A percentile compares a stretch with the other conserved stretches of the same genome.
These are phyloP conservation scores for Blastocladiella emersonii DNA, from an alignment of 371 early-diverging fungal species.

Conservation along the genomic window DNA sequence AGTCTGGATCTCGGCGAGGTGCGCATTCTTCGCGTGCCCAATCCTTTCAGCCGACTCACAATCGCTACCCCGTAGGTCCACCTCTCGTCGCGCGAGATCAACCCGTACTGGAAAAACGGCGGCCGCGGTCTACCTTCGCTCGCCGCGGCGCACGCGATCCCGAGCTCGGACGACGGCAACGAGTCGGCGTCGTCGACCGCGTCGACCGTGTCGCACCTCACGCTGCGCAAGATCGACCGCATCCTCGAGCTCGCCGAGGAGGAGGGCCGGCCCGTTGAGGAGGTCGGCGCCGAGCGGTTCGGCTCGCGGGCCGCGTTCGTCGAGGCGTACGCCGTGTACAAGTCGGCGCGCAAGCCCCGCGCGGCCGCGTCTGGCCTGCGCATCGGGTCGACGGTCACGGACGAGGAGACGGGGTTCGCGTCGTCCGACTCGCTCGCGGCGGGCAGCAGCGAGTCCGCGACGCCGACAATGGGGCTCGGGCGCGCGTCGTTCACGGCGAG, in stretches of 20 bases:
- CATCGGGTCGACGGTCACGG: neutral
- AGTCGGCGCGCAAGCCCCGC: neutral
- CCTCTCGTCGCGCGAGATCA: constrained; percentile 3
- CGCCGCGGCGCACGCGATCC: neutral
- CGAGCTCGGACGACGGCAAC: neutral
- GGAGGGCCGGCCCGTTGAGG: constrained; percentile 23
- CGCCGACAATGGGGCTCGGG: too few species aligned
- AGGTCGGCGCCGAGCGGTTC: constrained; percentile 32
- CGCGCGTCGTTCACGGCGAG: too few species aligned
- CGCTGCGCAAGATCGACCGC: constrained; percentile 33
- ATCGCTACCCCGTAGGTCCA: neutral
- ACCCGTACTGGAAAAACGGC: constrained; percentile 2
- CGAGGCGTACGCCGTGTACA: neutral
- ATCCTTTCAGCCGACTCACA: too few species aligned
- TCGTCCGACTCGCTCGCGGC: too few species aligned
- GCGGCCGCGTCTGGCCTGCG: neutral
- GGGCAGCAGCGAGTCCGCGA: too few species aligned
- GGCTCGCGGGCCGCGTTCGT: constrained; percentile 8
- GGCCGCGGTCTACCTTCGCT: neutral
- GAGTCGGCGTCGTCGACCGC: neutral
- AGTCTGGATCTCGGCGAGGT: neutral
- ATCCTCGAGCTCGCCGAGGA: constrained; percentile 26
- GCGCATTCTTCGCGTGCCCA: neutral
- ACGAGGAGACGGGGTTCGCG: constrained; percentile 13
- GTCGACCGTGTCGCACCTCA: constrained; percentile 17